Conservation (phyloP, 2,329 filamentous ascomycete species). For the Rutstroemia sp. region DNA sequence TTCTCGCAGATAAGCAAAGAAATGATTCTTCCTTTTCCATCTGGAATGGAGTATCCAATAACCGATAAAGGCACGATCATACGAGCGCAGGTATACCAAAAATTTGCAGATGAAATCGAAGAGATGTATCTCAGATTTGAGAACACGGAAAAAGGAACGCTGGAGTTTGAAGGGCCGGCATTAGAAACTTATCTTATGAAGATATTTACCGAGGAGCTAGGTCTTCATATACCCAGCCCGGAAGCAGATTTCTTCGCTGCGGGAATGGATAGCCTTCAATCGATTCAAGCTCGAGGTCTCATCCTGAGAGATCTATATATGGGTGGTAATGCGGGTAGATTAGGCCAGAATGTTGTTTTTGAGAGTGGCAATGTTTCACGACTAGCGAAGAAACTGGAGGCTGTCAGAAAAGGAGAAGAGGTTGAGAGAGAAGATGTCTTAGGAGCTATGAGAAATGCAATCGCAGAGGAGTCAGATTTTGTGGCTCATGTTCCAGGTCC, state of each 20-base stretch:
- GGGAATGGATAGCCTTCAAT: conserved; percentile 51
- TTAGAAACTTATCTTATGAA: conserved; percentile 29
- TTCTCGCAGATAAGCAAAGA: conserved; percentile 46
- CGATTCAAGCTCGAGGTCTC: conserved; percentile 44
- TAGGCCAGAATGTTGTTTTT: conserved; percentile 51
- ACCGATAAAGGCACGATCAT: conserved; percentile 49
- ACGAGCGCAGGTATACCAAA: conserved; percentile 39
- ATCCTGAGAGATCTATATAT: conserved; percentile 45
- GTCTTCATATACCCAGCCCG: conserved; percentile 12
- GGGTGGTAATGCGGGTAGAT: conserved; percentile 30
- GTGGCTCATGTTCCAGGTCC: neutral
- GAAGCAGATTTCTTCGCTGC: conserved; percentile 47
- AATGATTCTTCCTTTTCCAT: conserved; percentile 42
- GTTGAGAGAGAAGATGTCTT: conserved; percentile 26
- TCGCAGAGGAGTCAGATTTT: conserved; percentile 37
- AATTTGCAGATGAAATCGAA: conserved; percentile 37
- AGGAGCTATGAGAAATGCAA: conserved; percentile 36
- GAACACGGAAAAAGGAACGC: conserved; percentile 10
- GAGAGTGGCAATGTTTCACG: conserved; percentile 43
- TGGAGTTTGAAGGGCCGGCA: conserved; percentile 22
- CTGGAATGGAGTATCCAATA: conserved; percentile 34
- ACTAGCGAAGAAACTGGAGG: conserved; percentile 38
- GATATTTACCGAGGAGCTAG: conserved; percentile 5
- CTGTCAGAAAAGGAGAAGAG: conserved; percentile 26
- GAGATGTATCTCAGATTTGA: conserved; percentile 29